Base-by-base conservation (phyloP, 176 grass and related monocot species). In the Tillandsia fasciculata region DNA sequence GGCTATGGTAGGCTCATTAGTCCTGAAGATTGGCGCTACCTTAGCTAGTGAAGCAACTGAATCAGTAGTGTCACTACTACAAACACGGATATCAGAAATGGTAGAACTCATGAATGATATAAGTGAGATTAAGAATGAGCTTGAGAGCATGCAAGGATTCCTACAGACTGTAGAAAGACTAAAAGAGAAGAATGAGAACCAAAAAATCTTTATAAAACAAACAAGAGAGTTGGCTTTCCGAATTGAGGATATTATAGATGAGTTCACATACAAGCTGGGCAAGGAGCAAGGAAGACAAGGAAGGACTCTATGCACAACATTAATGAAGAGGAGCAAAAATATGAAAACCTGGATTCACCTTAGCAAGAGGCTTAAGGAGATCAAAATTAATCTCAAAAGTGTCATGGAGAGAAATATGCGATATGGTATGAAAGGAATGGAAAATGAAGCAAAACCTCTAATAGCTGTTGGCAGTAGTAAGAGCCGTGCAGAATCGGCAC, bases 221-320 rank as follows among this genome's bases (percentile, higher is more conserved):
- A n/a, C n/a, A n/a, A n/a, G n/a, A n/a, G n/a, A n/a, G n/a, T n/a
- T n/a, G n/a, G 77, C 77, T 1, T 79, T 71, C 52, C 24, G 54
- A 11, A 79, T 79, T 13, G 77, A 79, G 56, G 77, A 79, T 79
- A 61, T 79, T 42, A 65, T 79, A 1, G 77, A 79, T 8, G 77
- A 79, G 58, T 72, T 72, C 77, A 79, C 67, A 42, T 79, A 72
- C 69, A 72, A 79, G 57, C 17, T 79, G 26, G 59, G 77, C 9
- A 50, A 71, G 10, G 67, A 71, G 11, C n/a, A n/a, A n/a, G n/a
- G n/a, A n/a, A n/a, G n/a, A n/a, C 68, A 26, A 10, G 69, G 64
- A 58, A 68, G 69, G 13, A 48, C 53, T 26, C 68, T 79, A 9
- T 42, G 22, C 0, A 71, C 54, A 54, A 63, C 49, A n/a, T n/a